phyloP scores from a whole-genome alignment of 1,284 basidiomycete species.

The Sporisorium iseilematis-ciliati region DNA sequence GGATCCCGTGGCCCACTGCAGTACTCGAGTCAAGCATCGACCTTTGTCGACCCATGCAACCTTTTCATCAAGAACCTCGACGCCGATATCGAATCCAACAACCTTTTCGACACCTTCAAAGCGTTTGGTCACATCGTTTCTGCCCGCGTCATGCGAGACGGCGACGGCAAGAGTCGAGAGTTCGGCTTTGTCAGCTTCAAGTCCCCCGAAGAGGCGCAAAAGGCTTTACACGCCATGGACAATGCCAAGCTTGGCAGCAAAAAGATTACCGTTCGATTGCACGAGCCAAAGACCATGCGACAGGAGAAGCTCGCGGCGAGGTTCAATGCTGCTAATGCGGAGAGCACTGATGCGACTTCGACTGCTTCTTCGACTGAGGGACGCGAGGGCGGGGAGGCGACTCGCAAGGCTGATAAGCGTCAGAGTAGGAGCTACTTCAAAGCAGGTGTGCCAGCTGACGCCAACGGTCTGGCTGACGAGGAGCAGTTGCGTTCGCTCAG shows the following conservation, averaged over 20 bases:
- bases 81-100: slow-evolving; percentile 46
- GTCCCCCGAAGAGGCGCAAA: slow-evolving; percentile 73
- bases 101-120: slow-evolving; percentile 58
- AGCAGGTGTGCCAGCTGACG: slow-evolving; percentile 48
- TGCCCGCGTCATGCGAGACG: slow-evolving; percentile 92
- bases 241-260: slow-evolving; percentile 72
- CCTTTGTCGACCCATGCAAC: slow-evolving; percentile 64
- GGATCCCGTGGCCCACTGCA: slow-evolving; percentile 37
- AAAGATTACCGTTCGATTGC: slow-evolving; percentile 84
- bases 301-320: slow-evolving; percentile 86
- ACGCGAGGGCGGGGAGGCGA: slow-evolving; percentile 5
- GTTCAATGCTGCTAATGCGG: slow-evolving; percentile 70
- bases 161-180: slow-evolving; percentile 83
- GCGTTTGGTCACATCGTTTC: slow-evolving; percentile 72
- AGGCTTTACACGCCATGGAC: slow-evolving; percentile 80
- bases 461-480: slow-evolving; percentile 72
- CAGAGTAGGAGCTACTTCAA: slow-evolving; percentile 57
- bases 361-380: slow-evolving; percentile 1
- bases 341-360: slow-evolving; percentile 7
- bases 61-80: slow-evolving; percentile 67
- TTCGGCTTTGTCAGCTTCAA: slow-evolving; percentile 92
- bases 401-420: slow-evolving; percentile 38
- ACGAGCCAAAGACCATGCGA: slow-evolving; percentile 87
- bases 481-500: slow-evolving; percentile 78
- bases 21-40: slow-evolving; percentile 57